phyloP scores from a whole-genome alignment of 2,329 filamentous ascomycete species.

The Trichophyton schoenleinii region DNA sequence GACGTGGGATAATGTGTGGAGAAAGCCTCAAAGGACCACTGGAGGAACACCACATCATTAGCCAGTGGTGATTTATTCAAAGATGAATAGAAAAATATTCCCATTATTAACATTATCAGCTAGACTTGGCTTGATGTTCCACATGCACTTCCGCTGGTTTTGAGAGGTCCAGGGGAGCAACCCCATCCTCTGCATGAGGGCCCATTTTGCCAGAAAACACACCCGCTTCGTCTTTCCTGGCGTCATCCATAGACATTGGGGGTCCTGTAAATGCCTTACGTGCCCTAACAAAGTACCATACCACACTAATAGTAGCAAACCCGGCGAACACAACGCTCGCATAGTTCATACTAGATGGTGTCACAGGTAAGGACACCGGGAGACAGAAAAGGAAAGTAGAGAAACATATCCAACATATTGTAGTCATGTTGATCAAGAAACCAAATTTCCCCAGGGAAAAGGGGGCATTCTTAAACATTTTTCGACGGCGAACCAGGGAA shows the following conservation, averaged over 20 bases:
- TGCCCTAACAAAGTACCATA: constrained; percentile 53
- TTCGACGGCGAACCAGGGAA: constrained; percentile 53
- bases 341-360: constrained; percentile 51
- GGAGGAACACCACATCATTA: no score
- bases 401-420: constrained; percentile 58
- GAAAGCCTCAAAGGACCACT: no score
- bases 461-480: constrained; percentile 50
- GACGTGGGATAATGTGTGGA: no score
- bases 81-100: no score
- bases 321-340: constrained; percentile 53
- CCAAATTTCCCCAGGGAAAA: constrained; percentile 61
- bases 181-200: constrained; percentile 23
- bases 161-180: not conserved
- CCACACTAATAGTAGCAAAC: constrained; percentile 46
- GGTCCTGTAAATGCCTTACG: constrained; percentile 54
- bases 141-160: not conserved
- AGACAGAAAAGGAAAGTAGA: constrained; percentile 65
- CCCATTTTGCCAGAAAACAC: constrained; percentile 23
- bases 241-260: constrained; percentile 22
- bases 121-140: not conserved
- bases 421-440: constrained; percentile 53
- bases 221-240: constrained; percentile 15
- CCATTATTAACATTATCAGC: not conserved
- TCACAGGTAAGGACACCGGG: constrained; percentile 50
- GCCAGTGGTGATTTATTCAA: no score